Evolutionary conservation across 352 stramenopile species (phyloP), one percentile per base, ranked within the genome.

Genomic region (Aphanomyces stellatus): DNA sequence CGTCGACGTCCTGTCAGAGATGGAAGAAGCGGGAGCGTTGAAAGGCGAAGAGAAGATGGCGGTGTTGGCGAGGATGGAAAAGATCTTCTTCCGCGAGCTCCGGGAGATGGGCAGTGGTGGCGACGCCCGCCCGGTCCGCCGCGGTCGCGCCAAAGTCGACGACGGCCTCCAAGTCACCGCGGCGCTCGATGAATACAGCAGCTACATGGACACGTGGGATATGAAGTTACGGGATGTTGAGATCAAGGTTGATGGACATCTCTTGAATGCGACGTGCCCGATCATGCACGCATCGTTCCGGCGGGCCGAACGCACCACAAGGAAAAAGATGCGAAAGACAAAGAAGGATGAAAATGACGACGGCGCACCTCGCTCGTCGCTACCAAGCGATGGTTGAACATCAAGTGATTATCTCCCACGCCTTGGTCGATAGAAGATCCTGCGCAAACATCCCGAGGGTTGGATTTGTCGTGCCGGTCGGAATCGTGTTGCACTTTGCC

Each of bases 161-260:
- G 34, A 24, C 35, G 55, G 24, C 17, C n/a, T 64, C 7, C 27
- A 51, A 17, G 27, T 64, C 22, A 27, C 24, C 22, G 60, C 37
- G 11, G 40, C n/a, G 11, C 25, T 67, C 8, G 15, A 67, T 8
- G 60, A 67, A 30, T 67, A 67, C 60, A 67, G 33, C 17, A 51
- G 46, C 37, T 67, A 67, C 34, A 42, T 67, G 13, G 60, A 67
- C 10, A 57, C 19, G 0, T 67, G 60, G 60, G 22, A 25, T 7
- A 41, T 67, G 2, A 22, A 57, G 7, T 10, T 67, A 13, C 11
- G 2, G 34, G 49, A 57, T 5, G 28, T 41, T 11, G 17, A 19
- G 22, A 28, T 57, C 49, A 49, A 59, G 35, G 22, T 30, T 15
- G 33, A 35, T 28, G 60, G 60, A 59, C n/a, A 34, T 2, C 11